Conservation (phyloP, 768 basidiomycete genomes). For the Boletus sp. region DNA sequence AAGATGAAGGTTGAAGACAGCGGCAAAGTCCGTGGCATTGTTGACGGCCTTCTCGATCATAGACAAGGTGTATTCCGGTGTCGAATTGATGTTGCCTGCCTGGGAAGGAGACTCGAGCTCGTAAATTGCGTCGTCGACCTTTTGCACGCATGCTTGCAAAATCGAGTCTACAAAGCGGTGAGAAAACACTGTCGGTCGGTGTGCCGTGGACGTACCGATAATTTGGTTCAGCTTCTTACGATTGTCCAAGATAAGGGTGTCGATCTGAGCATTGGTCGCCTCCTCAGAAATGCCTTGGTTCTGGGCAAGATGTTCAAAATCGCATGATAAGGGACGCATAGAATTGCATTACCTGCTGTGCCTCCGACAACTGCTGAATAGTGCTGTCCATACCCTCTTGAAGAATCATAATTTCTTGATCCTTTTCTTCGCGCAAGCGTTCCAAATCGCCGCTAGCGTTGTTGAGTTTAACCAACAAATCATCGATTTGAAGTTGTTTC, state of each 20-base stretch:
- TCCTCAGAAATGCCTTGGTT: slow-evolving; percentile 82
- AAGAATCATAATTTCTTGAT: slow-evolving; percentile 92
- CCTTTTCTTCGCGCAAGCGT: slow-evolving; percentile 88
- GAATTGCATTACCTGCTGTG: slow-evolving; percentile 67
- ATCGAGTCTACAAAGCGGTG: slow-evolving; percentile 75
- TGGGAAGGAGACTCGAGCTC: slow-evolving; percentile 96
- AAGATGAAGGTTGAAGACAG: slow-evolving; percentile 88
- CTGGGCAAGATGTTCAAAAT: slow-evolving; percentile 39
- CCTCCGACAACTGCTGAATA: slow-evolving; percentile 81
- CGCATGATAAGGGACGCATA: neutral
- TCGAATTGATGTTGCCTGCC: slow-evolving; percentile 94
- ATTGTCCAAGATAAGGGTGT: slow-evolving; percentile 93
- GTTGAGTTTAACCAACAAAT: slow-evolving; percentile 80
- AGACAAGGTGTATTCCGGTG: slow-evolving; percentile 95
- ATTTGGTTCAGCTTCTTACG: slow-evolving; percentile 97
- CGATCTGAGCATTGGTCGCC: slow-evolving; percentile 95
- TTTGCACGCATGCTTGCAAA: slow-evolving; percentile 92
- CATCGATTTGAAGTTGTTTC: slow-evolving; percentile 97
- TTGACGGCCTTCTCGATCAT: slow-evolving; percentile 97
- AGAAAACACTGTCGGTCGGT: slow-evolving; percentile 8
- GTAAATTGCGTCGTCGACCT: slow-evolving; percentile 96
- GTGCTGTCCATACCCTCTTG: slow-evolving; percentile 95
- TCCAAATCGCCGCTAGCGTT: slow-evolving; percentile 74
- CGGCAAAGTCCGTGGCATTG: slow-evolving; percentile 95
- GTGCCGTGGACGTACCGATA: slow-evolving; percentile 59